Conservation (phyloP, 2,329 filamentous ascomycete species). For the Xylaria arbuscula region DNA sequence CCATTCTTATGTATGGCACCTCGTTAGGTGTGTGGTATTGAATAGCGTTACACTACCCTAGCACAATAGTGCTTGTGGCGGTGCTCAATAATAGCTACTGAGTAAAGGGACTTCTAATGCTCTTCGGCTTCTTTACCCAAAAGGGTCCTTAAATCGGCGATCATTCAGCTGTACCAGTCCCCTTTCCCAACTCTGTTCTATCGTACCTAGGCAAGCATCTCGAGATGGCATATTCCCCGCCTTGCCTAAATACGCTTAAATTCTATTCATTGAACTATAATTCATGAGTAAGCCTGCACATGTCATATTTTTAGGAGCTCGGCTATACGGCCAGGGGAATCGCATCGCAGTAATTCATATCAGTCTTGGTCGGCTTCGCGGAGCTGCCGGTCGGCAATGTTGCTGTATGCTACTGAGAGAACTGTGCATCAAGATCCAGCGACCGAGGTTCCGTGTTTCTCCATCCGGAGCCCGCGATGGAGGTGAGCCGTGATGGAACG, state of each 20-base stretch:
- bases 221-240: slow-evolving; percentile 15
- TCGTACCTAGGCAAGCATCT: slow-evolving; percentile 13
- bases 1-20: background rate
- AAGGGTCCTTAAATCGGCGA: slow-evolving; percentile 28
- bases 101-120: slow-evolving; percentile 10
- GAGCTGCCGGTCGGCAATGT: background rate
- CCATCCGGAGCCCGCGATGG: slow-evolving; percentile 19
- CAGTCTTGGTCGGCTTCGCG: background rate
- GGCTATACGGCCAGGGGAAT: slow-evolving; percentile 1
- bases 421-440: background rate
- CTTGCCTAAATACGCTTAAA: slow-evolving; percentile 12
- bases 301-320: slow-evolving; percentile 26
- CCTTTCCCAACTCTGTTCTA: slow-evolving; percentile 19
- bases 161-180: slow-evolving; percentile 28
- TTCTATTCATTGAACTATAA: slow-evolving; percentile 16
- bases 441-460: background rate
- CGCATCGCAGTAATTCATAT: background rate
- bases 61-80: slow-evolving; percentile 30
- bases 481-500: slow-evolving; percentile 19
- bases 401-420: background rate
- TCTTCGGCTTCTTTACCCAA: slow-evolving; percentile 33
- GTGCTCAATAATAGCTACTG: slow-evolving; percentile 23
- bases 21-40: background rate
- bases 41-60: background rate
- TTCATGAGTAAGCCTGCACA: slow-evolving; percentile 1